Evolutionary conservation across 1,284 basidiomycete species (phyloP).

Genomic region (Sporisorium reilianum): DNA sequence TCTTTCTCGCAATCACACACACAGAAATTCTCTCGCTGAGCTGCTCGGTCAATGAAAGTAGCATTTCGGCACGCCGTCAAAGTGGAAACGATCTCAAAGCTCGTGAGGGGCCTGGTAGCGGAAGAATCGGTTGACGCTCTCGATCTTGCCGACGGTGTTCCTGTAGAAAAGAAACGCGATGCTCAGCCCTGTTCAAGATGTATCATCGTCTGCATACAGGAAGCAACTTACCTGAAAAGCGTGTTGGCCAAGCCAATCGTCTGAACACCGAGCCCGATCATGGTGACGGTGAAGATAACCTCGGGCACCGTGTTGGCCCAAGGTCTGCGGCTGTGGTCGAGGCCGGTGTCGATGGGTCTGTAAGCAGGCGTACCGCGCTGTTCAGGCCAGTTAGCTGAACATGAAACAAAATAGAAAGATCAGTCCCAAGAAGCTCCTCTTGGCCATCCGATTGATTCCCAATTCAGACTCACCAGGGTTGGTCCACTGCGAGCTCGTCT

Average conservation of each 20-base stretch:
- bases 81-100: too few relatives aligned
- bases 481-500: constrained; percentile 4
- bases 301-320: constrained; percentile 26
- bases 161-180: constrained; percentile 6
- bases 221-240: constrained; percentile 17
- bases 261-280: constrained; percentile 26
- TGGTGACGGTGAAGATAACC: constrained; percentile 13
- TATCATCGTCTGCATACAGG: too few relatives aligned
- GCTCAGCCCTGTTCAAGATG: too few relatives aligned
- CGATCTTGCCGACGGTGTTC: constrained; percentile 14
- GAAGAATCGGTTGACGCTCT: constrained; percentile 8
- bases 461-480: constrained; percentile 16
- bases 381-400: constrained; percentile 12
- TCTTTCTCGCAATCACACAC: too few relatives aligned
- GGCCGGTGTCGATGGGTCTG: constrained; percentile 14
- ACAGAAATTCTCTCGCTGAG: too few relatives aligned
- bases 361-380: constrained; percentile 18
- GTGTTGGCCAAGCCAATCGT: constrained; percentile 22
- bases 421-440: too few relatives aligned
- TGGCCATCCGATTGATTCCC: neutral
- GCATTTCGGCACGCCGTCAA: too few relatives aligned
- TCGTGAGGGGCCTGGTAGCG: constrained; percentile 24
- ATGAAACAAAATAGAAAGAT: neutral
- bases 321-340: constrained; percentile 10
- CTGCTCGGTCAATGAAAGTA: too few relatives aligned